phyloP scores from a whole-genome alignment of 495 filamentous ascomycete species.

The Alectoria sarmentosa region DNA sequence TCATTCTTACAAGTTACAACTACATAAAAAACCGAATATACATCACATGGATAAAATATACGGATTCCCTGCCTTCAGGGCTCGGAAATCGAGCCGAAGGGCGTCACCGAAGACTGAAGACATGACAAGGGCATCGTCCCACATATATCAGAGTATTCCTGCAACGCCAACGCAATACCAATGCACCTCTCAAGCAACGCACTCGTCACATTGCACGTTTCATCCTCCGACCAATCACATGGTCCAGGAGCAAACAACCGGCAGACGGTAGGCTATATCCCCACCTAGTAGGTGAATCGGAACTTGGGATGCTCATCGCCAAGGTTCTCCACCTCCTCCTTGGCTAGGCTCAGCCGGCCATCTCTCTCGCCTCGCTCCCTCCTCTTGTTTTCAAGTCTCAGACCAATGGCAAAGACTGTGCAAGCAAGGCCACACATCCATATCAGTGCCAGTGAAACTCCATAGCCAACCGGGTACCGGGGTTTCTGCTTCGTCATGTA shows the following conservation, averaged over 20 bases:
- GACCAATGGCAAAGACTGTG: conserved; percentile 36
- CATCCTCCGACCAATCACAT: background rate
- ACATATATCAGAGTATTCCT: background rate
- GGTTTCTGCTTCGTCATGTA: conserved; percentile 42
- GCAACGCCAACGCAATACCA: conserved; percentile 6
- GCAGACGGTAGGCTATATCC: background rate
- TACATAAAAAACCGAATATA: no score
- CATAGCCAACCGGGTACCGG: conserved; percentile 44
- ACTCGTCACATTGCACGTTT: background rate
- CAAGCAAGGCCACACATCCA: conserved; percentile 43
- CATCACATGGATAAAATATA: no score
- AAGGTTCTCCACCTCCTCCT: conserved; percentile 47
- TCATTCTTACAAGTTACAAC: no score
- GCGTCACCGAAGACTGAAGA: background rate
- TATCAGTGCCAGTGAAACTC: conserved; percentile 41
- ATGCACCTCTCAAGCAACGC: background rate
- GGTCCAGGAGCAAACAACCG: background rate
- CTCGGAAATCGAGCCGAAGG: background rate
- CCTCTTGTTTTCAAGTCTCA: conserved; percentile 48
- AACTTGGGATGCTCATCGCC: conserved; percentile 55
- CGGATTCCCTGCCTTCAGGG: no score
- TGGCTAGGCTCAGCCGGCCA: conserved; percentile 35
- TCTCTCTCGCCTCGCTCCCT: conserved; percentile 49
- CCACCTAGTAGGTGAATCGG: conserved; percentile 32
- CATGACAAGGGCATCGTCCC: background rate